Base-by-base conservation (phyloP, 805 yeast species). In the Schwanniomyces occidentalis region DNA sequence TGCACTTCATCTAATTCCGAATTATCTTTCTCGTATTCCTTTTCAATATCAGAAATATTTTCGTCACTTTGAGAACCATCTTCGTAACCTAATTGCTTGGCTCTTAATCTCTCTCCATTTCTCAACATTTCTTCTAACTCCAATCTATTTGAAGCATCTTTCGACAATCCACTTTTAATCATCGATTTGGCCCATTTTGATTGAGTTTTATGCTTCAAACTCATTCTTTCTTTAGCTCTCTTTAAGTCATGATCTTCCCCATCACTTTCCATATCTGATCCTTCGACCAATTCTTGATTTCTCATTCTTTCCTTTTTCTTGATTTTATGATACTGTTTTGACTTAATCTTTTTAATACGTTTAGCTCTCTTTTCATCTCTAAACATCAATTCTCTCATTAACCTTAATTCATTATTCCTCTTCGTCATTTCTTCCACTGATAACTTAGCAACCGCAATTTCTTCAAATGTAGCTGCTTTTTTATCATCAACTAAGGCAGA, bases 351-450 rank as follows among this genome's bases (percentile, higher is more conserved):
- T 69, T 91, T 91, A 52, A 93, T 73, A 49, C 99, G 76, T 61
- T 78, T 89, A 7, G 98, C 90, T 52, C 86, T 82, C 54, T 82
- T 77, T 65, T 91, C 97, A 51, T 91, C 97, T 51, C 98, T 75
- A 67, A 89, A 93, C 96, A 91, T 87, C 44, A 91, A 75, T 56
- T 93, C 99, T 45, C 99, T 76, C 96, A 89, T 88, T 52, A 85
- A 63, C 48, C 98, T 76, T 48, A 91, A 71, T 61, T 91, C 96
- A 40, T 78, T 76, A 6, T 93, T 82, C 40, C 95, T 74, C 55
- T 80, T 78, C 36, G 69, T 65, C 65, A 91, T 63, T 32, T 93
- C 98, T 41, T 85, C 95, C 17, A 82, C 76, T 0, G 93, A 73
- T 58, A 91, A 63, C 52, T 83, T 82, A 2, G 95, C 89, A 2